Base-by-base conservation (phyloP, 2,329 filamentous ascomycete genomes). In the Fusarium sp. region DNA sequence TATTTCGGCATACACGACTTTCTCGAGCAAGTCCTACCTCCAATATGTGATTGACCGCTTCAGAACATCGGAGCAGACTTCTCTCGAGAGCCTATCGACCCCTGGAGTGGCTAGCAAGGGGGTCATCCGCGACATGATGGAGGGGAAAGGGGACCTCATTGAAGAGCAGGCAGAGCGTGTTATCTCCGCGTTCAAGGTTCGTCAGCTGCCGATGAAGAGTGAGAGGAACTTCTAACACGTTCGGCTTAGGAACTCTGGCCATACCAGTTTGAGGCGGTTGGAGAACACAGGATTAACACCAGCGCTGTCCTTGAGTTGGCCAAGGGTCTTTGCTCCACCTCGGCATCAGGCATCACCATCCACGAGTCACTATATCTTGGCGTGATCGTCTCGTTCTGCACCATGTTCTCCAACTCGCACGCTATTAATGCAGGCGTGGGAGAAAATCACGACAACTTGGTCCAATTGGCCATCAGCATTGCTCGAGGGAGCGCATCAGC, bases 381-480 rank as follows among this genome's bases (percentile, higher is more conserved):
- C 2, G 42, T 44, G 12, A 44, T 44, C 2, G 42, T 44, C 12
- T 44, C 20, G 1, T 44, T 44, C 1, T 44, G 42, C 42, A 44
- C 42, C 4, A 44, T 44, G 20, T 24, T 44, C 5, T 44, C 42
- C 12, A 24, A 9, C 20, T 44, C 42, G 1, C 1, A 44, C 20
- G 20, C 20, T 5, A 4, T 9, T 9, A 0, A 16, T 7, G 4
- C 0, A 44, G 42, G 0, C 0, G 20, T 3, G 12, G 42, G 0
- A 24, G 20, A 42, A 11, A 6, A 11, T n/a, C 38, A 20, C 17
- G 17, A 16, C 42, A 24, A 6, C 7, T 16, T 44, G 42, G 8
- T 44, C 1, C 20, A 5, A 16, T 44, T 12, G 14, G 20, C 42
- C 2, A 44, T 44, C 12, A 44, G 4, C 1, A 44, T 44, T 44